phyloP scores from a whole-genome alignment of 345 rosid species.

The Rhizophora mangle region DNA sequence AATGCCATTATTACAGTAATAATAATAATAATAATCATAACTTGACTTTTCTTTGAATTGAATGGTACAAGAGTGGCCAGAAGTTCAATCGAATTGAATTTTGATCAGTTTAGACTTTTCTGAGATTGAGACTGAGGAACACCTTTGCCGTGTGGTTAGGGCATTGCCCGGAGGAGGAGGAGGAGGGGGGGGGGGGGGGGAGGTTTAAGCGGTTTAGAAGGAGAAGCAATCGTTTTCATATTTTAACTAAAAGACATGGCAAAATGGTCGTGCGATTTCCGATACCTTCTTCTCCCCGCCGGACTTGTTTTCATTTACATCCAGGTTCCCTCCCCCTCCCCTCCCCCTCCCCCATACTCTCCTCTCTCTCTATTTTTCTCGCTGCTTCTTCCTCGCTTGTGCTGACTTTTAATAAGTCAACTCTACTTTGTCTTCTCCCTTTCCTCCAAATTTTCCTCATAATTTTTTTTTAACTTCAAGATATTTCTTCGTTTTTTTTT shows the following conservation, averaged over 20 bases:
- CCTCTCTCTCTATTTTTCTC: not conserved
- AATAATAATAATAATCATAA: too few species aligned
- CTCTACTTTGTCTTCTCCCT: not conserved
- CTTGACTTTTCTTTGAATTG: too few species aligned
- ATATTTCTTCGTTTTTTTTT: too few species aligned
- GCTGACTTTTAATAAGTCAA: not conserved
- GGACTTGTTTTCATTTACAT: constrained; percentile 70
- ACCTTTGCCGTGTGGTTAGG: too few species aligned
- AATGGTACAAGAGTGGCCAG: too few species aligned
- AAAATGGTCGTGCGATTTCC: constrained; percentile 55
- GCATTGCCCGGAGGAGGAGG: too few species aligned
- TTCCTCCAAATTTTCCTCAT: not conserved
- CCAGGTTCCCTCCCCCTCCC: constrained; percentile 46
- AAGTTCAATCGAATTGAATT: too few species aligned
- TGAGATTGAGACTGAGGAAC: too few species aligned
- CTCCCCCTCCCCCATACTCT: not conserved
- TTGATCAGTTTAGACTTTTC: too few species aligned
- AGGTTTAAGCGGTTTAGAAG: not conserved
- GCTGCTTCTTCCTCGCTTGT: not conserved
- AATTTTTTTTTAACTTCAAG: too few species aligned
- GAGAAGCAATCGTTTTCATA: not conserved
- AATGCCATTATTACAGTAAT: too few species aligned
- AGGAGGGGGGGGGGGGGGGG: not conserved
- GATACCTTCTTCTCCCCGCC: constrained; percentile 74
- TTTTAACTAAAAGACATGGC: constrained; percentile 29